Conservation (phyloP, 1,284 basidiomycete genomes). For the Athelia psychrophila region DNA sequence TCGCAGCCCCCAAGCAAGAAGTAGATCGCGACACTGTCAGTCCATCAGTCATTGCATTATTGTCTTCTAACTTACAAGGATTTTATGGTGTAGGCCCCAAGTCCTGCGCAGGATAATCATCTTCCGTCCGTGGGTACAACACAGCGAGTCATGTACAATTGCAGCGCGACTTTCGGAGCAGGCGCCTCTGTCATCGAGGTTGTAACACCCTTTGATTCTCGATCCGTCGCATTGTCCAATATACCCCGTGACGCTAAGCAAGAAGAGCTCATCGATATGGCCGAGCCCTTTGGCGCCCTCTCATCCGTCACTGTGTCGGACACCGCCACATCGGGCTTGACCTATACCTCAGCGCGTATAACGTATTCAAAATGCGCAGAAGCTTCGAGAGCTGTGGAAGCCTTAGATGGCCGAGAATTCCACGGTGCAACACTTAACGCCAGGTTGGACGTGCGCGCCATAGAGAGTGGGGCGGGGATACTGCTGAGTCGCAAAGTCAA, state of each 20-base stretch:
- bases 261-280: slow-evolving; percentile 22
- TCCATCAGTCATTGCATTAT: no score
- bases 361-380: slow-evolving; percentile 24
- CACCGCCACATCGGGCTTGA: slow-evolving; percentile 6
- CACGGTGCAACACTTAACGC: slow-evolving; percentile 18
- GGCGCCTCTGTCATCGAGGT: slow-evolving; percentile 31
- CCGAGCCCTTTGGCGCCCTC: slow-evolving; percentile 27
- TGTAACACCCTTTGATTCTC: slow-evolving; percentile 38
- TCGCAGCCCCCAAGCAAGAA: neutral
- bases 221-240: slow-evolving; percentile 31
- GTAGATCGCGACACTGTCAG: no score
- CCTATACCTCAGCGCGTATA: slow-evolving; percentile 22
- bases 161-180: slow-evolving; percentile 34
- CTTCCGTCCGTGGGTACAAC: slow-evolving; percentile 5
- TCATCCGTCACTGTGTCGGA: slow-evolving; percentile 18
- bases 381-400: slow-evolving; percentile 29
- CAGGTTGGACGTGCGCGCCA: slow-evolving; percentile 17
- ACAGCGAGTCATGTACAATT: slow-evolving; percentile 30
- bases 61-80: no score
- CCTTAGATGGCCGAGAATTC: slow-evolving; percentile 28
- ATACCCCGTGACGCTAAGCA: slow-evolving; percentile 27
- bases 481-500: slow-evolving; percentile 24
- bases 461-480: slow-evolving; percentile 18
- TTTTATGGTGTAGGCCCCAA: no score
- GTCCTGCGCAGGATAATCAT: no score